Evolutionary conservation across 192 early-diverging fungal species (phyloP).

Genomic region (Bifiguratus adelaidae): DNA sequence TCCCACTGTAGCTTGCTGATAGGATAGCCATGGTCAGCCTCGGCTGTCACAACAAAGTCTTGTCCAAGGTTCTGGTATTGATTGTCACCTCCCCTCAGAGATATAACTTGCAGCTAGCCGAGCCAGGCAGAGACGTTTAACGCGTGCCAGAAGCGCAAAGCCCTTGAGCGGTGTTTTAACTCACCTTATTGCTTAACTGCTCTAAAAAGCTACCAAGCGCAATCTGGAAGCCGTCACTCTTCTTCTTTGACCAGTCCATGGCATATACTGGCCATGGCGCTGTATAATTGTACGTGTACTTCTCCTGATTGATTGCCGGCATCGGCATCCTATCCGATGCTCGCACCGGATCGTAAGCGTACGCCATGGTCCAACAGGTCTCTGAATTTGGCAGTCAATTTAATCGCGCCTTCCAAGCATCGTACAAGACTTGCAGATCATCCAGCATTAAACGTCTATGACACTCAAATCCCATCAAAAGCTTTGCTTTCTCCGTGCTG

Average conservation of each 20-base stretch:
- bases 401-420: not conserved
- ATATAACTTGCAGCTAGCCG: too few species aligned
- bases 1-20: slow-evolving; percentile 88
- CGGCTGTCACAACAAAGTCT: slow-evolving; percentile 68
- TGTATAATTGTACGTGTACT: slow-evolving; percentile 73
- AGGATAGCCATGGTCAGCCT: slow-evolving; percentile 75
- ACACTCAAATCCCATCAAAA: not conserved
- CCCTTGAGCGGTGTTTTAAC: too few species aligned
- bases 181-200: slow-evolving; percentile 55
- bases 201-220: slow-evolving; percentile 76
- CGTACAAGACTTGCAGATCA: not conserved
- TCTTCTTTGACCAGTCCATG: slow-evolving; percentile 75
- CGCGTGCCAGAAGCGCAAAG: too few species aligned
- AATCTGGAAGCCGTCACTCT: slow-evolving; percentile 63
- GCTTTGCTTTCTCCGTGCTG: not conserved
- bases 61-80: not conserved
- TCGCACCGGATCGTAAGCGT: too few species aligned
- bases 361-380: too few species aligned
- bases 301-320: slow-evolving; percentile 24
- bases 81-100: too few species aligned
- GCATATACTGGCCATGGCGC: slow-evolving; percentile 83
- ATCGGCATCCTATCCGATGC: too few species aligned
- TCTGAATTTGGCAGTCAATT: too few species aligned
- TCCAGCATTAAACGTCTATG: not conserved
- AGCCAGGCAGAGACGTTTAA: too few species aligned